A percentile compares a stretch with the other conserved stretches of the same genome.
Conservation (phyloP, 2,329 filamentous ascomycete genomes). For the Sclerotinia minor region DNA sequence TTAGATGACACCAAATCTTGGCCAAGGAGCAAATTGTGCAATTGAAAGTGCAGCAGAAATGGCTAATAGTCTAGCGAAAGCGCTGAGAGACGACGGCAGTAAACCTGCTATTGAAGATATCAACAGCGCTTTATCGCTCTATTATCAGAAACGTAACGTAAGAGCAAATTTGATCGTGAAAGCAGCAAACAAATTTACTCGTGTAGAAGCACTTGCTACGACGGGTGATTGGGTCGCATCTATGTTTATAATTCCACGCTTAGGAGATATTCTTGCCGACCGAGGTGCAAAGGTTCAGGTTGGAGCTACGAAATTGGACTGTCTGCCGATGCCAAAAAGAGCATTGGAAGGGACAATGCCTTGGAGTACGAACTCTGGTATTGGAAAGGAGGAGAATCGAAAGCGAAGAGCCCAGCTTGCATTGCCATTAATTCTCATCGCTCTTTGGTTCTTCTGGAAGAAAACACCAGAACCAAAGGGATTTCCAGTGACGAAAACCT, state of each 20-base stretch:
- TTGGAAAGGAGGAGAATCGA: conserved; percentile 18
- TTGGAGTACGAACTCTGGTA: conserved; percentile 27
- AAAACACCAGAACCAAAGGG: too few species aligned
- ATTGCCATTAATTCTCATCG: conserved; percentile 10
- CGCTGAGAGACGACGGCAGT: conserved; percentile 8
- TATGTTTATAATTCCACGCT: conserved; percentile 27
- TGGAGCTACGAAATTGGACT: conserved; percentile 38
- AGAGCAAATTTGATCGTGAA: conserved; percentile 32
- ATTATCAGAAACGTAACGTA: conserved; percentile 31
- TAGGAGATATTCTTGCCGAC: conserved; percentile 33
- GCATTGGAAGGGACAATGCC: conserved; percentile 36
- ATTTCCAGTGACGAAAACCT: too few species aligned
- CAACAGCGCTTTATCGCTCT: conserved; percentile 19
- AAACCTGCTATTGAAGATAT: conserved; percentile 15
- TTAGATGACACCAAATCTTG: conserved; percentile 29
- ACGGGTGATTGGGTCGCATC: conserved; percentile 30
- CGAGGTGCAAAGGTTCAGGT: conserved; percentile 30
- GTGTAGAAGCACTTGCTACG: conserved; percentile 32
- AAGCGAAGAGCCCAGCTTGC: conserved; percentile 15
- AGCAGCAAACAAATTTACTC: conserved; percentile 33
- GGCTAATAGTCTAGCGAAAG: conserved; percentile 38
- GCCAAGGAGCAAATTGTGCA: conserved; percentile 46
- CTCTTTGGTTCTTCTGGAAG: conserved; percentile 7
- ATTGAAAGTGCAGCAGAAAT: conserved; percentile 45
- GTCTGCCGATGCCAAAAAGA: conserved; percentile 37